Conservation (phyloP, 75 land plant species). For the Sequoia sempervirens region DNA sequence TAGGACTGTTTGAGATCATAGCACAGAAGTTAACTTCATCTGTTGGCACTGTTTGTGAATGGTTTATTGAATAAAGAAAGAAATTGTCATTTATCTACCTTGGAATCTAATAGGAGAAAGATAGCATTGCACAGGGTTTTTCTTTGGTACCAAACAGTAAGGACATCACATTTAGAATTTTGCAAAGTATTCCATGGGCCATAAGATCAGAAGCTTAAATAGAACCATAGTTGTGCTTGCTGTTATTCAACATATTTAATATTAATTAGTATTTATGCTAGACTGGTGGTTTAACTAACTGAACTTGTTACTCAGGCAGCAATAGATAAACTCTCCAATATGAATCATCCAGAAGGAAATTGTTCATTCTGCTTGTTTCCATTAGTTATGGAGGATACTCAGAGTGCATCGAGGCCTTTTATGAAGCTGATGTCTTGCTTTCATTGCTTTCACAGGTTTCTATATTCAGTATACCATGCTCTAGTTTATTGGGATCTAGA, state of each 20-base stretch:
- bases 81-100: neutral
- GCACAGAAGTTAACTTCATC: neutral
- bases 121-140: neutral
- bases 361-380: slow-evolving; percentile 78
- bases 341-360: slow-evolving; percentile 87
- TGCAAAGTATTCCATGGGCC: neutral
- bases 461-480: neutral
- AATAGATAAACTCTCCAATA: slow-evolving; percentile 51
- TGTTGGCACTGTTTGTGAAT: neutral
- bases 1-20: neutral
- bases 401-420: slow-evolving; percentile 29
- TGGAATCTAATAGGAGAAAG: neutral
- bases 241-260: neutral
- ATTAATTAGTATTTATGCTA: neutral
- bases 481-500: neutral
- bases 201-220: neutral
- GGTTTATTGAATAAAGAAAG: neutral
- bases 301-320: slow-evolving; percentile 53
- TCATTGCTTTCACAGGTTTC: slow-evolving; percentile 85
- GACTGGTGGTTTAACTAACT: neutral
- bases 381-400: slow-evolving; percentile 33
- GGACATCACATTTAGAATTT: neutral
- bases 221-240: neutral
- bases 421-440: slow-evolving; percentile 94
- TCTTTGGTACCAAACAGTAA: neutral